phyloP scores from a whole-genome alignment of 305 asterid species.

The Caryopteris hybrid region DNA sequence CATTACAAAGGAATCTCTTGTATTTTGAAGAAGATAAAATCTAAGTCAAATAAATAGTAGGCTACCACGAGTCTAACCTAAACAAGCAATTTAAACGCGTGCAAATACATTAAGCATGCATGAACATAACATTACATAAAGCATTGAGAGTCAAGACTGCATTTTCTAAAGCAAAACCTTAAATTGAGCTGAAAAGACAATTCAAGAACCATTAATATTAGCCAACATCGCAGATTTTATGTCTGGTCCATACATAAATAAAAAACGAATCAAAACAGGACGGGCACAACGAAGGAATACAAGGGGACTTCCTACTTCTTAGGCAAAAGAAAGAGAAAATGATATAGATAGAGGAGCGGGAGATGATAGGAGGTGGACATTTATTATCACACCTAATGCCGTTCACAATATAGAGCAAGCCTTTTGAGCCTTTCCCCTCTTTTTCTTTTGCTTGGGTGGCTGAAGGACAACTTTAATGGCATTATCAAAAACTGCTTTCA shows the following conservation, averaged over 20 bases:
- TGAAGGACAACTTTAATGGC: constrained; percentile 98
- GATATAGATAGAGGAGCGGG: constrained; percentile 16
- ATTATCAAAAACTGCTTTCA: constrained; percentile 91
- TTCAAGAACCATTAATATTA: constrained; percentile 19
- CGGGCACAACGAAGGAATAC: constrained; percentile 39
- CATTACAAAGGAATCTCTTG: constrained; percentile 12
- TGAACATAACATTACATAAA: background rate
- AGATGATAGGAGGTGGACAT: constrained; percentile 12
- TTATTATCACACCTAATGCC: constrained; percentile 21
- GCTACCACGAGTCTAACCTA: too few species aligned
- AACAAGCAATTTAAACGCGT: background rate
- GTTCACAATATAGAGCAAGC: constrained; percentile 90
- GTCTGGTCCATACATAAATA: constrained; percentile 50
- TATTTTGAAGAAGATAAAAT: too few species aligned
- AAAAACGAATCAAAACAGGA: constrained; percentile 45
- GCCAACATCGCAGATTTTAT: constrained; percentile 36
- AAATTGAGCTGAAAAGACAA: background rate
- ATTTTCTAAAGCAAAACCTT: background rate
- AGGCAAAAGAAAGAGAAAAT: constrained; percentile 32
- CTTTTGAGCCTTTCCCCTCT: constrained; percentile 83
- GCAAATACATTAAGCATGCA: background rate
- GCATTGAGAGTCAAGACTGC: background rate
- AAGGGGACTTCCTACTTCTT: constrained; percentile 21
- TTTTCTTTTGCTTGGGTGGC: constrained; percentile 94
- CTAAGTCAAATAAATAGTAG: too few species aligned